A percentile compares a stretch with the other conserved stretches of the same genome.
phyloP scores from a whole-genome alignment of 352 stramenopile species.

The Elongisporangium anandrum region DNA sequence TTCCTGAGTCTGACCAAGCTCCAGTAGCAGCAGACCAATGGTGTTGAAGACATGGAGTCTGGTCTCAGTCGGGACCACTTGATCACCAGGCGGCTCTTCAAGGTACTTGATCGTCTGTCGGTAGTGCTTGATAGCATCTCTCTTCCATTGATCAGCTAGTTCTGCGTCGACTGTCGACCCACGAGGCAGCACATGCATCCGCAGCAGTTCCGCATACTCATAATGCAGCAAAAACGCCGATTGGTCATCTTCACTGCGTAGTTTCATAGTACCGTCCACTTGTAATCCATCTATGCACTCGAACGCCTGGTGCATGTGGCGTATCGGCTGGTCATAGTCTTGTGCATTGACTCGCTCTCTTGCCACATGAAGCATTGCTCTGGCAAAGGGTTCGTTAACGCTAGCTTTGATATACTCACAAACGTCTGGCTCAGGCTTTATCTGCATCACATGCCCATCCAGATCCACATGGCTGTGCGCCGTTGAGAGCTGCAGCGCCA shows the following conservation, averaged over 20 bases:
- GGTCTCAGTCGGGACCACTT: background rate
- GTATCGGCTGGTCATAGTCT: background rate
- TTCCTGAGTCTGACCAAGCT: conserved; percentile 1
- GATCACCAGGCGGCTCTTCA: background rate
- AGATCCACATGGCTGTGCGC: background rate
- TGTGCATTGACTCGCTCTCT: background rate
- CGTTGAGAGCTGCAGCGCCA: background rate
- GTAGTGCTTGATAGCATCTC: background rate
- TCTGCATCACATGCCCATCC: background rate
- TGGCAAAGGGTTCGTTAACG: background rate
- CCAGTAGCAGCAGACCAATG: conserved; percentile 15
- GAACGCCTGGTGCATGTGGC: background rate
- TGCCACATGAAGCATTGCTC: background rate
- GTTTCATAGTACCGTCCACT: background rate
- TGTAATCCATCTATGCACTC: background rate
- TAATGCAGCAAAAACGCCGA: conserved; percentile 7
- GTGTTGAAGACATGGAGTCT: conserved; percentile 18
- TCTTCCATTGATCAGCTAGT: background rate
- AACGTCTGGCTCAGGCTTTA: background rate
- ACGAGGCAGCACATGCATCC: background rate
- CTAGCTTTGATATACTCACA: background rate
- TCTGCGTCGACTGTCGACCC: conserved; percentile 1
- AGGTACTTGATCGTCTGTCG: background rate
- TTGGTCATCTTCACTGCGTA: background rate
- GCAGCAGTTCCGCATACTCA: conserved; percentile 12